phyloP scores from a whole-genome alignment of 345 rosid genomes.

The Adansonia digitata region DNA sequence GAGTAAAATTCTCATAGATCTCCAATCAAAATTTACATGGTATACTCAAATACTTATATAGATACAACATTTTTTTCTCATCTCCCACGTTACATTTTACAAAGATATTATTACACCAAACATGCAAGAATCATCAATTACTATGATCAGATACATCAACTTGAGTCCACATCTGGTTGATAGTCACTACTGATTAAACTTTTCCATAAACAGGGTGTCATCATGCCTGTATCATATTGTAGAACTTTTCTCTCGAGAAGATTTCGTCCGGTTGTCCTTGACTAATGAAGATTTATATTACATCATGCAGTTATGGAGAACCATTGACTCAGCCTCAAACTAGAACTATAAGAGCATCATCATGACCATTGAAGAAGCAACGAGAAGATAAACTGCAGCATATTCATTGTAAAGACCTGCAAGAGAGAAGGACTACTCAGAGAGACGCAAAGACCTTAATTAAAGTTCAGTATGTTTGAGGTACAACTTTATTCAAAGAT shows the following conservation, averaged over 20 bases:
- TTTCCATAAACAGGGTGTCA: background rate
- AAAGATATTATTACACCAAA: constrained; percentile 28
- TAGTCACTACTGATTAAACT: constrained; percentile 9
- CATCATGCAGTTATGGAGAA: background rate
- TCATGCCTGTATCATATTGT: background rate
- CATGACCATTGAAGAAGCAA: constrained; percentile 28
- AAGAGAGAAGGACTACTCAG: background rate
- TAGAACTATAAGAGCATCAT: constrained; percentile 26
- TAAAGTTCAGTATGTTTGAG: background rate
- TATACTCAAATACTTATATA: background rate
- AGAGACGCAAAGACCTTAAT: background rate
- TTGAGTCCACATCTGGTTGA: constrained; percentile 11
- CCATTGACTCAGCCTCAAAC: constrained; percentile 8
- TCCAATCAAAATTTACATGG: constrained; percentile 22
- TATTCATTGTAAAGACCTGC: constrained; percentile 50
- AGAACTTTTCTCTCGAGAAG: background rate
- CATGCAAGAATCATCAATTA: constrained; percentile 40
- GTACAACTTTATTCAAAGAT: background rate
- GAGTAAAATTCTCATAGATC: background rate
- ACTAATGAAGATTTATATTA: constrained; percentile 2
- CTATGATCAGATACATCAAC: constrained; percentile 23
- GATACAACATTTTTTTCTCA: constrained; percentile 18
- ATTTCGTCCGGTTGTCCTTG: constrained; percentile 14
- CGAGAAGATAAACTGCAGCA: constrained; percentile 25
- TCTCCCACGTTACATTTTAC: constrained; percentile 30